Evolutionary conservation across 257 asterid species (phyloP).

Genomic region (Nicotiana benthamiana): DNA sequence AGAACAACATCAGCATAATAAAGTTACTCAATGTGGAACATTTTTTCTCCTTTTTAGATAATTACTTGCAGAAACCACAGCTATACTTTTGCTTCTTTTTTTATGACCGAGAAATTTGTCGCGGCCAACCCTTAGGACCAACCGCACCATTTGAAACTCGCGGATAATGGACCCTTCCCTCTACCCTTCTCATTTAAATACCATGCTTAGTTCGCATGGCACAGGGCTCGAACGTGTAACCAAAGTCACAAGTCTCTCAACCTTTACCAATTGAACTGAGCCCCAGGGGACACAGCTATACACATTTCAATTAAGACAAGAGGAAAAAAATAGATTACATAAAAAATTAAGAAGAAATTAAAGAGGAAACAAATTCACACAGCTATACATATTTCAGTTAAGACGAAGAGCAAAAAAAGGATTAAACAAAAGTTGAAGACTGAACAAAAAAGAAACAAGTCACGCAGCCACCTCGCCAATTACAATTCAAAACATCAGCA

Average conservation of each 20-base stretch:
- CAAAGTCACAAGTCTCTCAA: too few relatives aligned
- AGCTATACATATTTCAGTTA: background rate
- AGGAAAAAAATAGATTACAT: background rate
- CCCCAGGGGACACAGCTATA: background rate
- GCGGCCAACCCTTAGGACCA: too few relatives aligned
- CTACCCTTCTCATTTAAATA: too few relatives aligned
- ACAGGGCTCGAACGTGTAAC: too few relatives aligned
- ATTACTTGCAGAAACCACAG: background rate
- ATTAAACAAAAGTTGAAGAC: background rate
- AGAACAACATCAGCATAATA: background rate
- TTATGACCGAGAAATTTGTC: too few relatives aligned
- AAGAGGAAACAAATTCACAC: background rate
- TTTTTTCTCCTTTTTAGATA: background rate
- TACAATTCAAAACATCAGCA: background rate
- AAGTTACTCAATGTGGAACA: background rate
- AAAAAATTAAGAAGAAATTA: background rate
- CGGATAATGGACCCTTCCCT: too few relatives aligned
- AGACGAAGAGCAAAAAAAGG: too few relatives aligned
- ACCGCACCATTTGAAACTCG: too few relatives aligned
- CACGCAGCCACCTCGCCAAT: background rate
- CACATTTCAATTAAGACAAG: background rate
- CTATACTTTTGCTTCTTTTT: too few relatives aligned
- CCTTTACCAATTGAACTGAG: too few relatives aligned
- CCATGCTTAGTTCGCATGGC: too few relatives aligned
- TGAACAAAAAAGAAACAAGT: background rate